These are phyloP conservation scores for Martensiomyces pterosporus DNA, from an alignment of 192 early-diverging fungal species.

Conservation along the genomic window DNA sequence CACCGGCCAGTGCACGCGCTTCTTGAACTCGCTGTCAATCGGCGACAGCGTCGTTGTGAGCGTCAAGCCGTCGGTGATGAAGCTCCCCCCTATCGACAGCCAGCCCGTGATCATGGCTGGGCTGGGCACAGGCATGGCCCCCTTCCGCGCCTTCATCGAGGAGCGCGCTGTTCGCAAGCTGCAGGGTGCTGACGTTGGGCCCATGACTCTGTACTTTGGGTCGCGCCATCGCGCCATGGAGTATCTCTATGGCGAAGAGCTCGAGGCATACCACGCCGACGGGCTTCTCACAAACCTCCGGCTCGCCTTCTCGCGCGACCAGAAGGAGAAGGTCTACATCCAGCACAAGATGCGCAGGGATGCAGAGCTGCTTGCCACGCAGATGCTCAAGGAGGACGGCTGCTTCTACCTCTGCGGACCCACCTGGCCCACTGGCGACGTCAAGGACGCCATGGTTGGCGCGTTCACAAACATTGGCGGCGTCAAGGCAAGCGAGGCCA, in stretches of 20 bases:
- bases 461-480: constrained; percentile 63
- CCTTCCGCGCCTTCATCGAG: constrained; percentile 96
- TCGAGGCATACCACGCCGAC: constrained; percentile 90
- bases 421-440: constrained; percentile 93
- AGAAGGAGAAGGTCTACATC: constrained; percentile 91
- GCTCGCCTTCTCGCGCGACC: constrained; percentile 93
- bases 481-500: constrained; percentile 60
- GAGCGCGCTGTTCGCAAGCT: constrained; percentile 80
- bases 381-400: constrained; percentile 72
- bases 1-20: constrained; percentile 88
- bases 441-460: constrained; percentile 82
- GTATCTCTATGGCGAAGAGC: constrained; percentile 94
- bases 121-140: constrained; percentile 97
- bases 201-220: constrained; percentile 95
- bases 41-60: constrained; percentile 75
- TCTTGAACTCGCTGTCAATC: constrained; percentile 65
- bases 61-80: constrained; percentile 97
- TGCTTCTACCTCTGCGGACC: constrained; percentile 97
- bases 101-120: constrained; percentile 96
- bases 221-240: constrained; percentile 90
- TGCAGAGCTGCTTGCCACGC: constrained; percentile 63
- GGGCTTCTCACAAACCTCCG: constrained; percentile 85
- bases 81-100: constrained; percentile 72
- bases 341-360: constrained; percentile 95
- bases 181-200: constrained; percentile 78